phyloP scores from a whole-genome alignment of 345 rosid species.

The Populus ilicifolia region DNA sequence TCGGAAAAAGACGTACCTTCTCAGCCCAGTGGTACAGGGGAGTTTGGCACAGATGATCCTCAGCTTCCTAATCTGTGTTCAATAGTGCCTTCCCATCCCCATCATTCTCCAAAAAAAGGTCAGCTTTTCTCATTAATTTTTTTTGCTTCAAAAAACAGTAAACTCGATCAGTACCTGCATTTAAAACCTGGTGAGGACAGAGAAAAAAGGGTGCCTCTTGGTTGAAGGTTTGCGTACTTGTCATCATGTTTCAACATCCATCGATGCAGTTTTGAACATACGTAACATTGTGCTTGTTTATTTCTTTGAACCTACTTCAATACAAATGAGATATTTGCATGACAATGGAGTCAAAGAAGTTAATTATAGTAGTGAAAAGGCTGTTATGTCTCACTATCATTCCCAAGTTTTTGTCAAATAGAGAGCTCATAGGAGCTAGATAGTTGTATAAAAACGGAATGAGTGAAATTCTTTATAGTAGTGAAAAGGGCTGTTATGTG shows the following conservation, averaged over 20 bases:
- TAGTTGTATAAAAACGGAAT: neutral
- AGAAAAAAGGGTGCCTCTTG: neutral
- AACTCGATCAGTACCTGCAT: neutral
- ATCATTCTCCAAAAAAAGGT: conserved; percentile 35
- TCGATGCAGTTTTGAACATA: neutral
- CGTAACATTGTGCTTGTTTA: neutral
- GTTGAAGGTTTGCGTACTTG: neutral
- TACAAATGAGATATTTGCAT: neutral
- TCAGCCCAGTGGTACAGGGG: conserved; percentile 3
- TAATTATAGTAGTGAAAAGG: conserved; percentile 1
- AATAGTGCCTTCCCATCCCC: conserved; percentile 16
- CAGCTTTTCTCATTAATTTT: conserved; percentile 2
- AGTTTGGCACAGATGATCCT: conserved; percentile 8
- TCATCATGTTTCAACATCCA: neutral
- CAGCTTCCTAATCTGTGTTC: conserved; percentile 21
- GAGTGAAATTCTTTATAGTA: neutral
- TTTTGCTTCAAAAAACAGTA: neutral
- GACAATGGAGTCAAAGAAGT: neutral
- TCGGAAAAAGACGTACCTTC: conserved; percentile 24
- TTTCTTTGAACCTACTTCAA: neutral
- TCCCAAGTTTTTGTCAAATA: neutral
- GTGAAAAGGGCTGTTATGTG: neutral
- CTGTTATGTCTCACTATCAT: neutral
- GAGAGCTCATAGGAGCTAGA: neutral
- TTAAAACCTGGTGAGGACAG: neutral